Conservation (phyloP, 148 eudicot genomes). For the Diospyros kaki region DNA sequence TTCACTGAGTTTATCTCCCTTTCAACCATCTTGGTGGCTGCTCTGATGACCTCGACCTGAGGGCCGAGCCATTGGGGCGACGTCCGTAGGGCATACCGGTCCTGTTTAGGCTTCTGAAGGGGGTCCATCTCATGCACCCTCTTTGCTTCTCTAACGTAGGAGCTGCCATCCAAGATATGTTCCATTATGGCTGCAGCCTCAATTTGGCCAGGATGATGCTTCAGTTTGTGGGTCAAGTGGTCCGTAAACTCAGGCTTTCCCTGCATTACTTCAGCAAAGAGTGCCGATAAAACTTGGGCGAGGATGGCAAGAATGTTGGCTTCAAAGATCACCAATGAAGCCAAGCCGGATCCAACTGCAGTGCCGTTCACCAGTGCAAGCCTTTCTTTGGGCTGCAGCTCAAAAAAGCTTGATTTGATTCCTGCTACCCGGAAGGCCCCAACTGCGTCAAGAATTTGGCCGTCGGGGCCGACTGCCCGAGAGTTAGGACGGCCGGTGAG, state of each 20-base stretch:
- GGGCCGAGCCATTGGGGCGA: conserved; percentile 39
- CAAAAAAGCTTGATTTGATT: conserved; percentile 22
- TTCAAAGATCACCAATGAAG: conserved; percentile 29
- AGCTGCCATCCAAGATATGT: conserved; percentile 28
- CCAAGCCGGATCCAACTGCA: conserved; percentile 33
- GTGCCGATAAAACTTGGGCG: conserved; percentile 22
- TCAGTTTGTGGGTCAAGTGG: conserved; percentile 32
- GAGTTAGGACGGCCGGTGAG: conserved; percentile 30
- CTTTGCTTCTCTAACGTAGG: conserved; percentile 26
- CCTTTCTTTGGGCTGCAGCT: conserved; percentile 34
- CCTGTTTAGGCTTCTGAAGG: conserved; percentile 31
- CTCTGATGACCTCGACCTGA: conserved; percentile 28
- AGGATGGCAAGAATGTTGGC: conserved; percentile 24
- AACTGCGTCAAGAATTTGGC: conserved; percentile 5
- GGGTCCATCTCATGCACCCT: conserved; percentile 31
- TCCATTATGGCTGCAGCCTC: conserved; percentile 38
- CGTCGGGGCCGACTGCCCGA: conserved; percentile 23
- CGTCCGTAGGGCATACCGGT: conserved; percentile 30
- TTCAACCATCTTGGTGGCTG: conserved; percentile 27
- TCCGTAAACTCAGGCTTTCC: conserved; percentile 35
- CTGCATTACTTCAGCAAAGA: conserved; percentile 32
- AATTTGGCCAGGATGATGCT: conserved; percentile 37
- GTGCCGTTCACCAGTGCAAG: conserved; percentile 33
- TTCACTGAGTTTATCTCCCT: conserved; percentile 34
- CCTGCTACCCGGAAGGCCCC: conserved; percentile 24